Base-by-base conservation (phyloP, 768 basidiomycete genomes). In the Leccinum disarticulatum region DNA sequence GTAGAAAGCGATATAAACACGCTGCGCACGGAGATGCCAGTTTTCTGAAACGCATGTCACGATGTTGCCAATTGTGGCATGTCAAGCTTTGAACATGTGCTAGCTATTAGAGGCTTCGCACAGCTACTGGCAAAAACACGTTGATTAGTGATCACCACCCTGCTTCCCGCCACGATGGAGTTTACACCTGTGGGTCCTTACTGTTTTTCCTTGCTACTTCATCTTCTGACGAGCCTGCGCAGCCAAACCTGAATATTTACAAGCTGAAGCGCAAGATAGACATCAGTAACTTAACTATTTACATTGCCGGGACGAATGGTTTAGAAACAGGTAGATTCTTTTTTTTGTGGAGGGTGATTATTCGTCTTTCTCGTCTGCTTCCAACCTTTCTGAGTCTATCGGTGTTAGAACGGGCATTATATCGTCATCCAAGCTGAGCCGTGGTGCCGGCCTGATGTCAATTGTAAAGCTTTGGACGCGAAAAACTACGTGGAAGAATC, bases 391-490 rank as follows among this genome's bases (percentile, higher is more conserved):
- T 69, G 46, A 73, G 22, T 35, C 30, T 6, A 28, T 35, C n/a
- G 11, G 33, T n/a, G 27, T 8, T 46, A 75, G 70, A 46, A 74
- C 22, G 67, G 73, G 4, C 59, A 70, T 49, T 68, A 64, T 55
- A 54, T 75, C 19, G 54, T 63, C 47, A 67, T 73, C 33, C 72
- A 73, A 58, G 72, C 68, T 14, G 74, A 72, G 56, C 68, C 74
- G 7, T 74, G 66, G 59, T 59, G 62, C 57, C 72, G 68, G 47
- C 59, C 59, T 7, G 62, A 56, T 11, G 13, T 56, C 38, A 22
- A 27, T 17, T 52, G 54, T 13, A 8, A 51, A 14, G 35, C 36
- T 8, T 6, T 1, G 17, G 15, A 7, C 6, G 38, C 15, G 5
- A 19, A 15, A 2, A 6, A 30, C 15, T 65, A 57, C 48, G 1